These are phyloP conservation scores for Leccinum ochraceum DNA, from an alignment of 768 basidiomycete genomes.

Conservation along the genomic window DNA sequence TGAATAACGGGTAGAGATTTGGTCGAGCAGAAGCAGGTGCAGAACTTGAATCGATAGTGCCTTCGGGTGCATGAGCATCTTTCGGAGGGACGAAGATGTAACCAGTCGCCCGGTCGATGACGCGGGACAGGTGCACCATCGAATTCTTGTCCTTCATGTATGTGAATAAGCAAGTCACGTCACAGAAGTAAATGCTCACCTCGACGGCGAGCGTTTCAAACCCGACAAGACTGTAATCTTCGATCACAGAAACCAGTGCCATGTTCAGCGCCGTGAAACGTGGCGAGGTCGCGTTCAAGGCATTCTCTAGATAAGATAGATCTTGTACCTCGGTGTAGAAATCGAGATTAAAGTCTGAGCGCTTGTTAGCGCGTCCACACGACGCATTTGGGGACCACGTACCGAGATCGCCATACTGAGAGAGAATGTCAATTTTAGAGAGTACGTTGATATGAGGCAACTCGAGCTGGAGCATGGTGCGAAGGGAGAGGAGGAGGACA, in stretches of 20 bases:
- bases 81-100: conserved; percentile 79
- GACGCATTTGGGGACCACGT: conserved; percentile 21
- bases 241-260: conserved; percentile 89
- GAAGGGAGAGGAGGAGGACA: conserved; percentile 84
- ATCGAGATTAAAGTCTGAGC: conserved; percentile 90
- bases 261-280: conserved; percentile 81
- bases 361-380: conserved; percentile 2
- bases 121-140: conserved; percentile 84
- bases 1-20: conserved; percentile 68
- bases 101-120: conserved; percentile 90
- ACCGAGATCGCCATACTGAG: conserved; percentile 92
- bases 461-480: conserved; percentile 98
- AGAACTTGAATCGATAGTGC: conserved; percentile 32
- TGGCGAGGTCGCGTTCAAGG: conserved; percentile 63
- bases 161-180: neutral
- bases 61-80: conserved; percentile 32
- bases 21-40: conserved; percentile 47
- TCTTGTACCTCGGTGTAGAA: conserved; percentile 99
- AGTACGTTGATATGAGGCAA: conserved; percentile 98
- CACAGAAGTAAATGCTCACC: conserved; percentile 41
- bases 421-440: conserved; percentile 92
- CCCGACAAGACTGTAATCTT: conserved; percentile 89
- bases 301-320: conserved; percentile 80
- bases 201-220: conserved; percentile 98
- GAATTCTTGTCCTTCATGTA: conserved; percentile 80